A percentile compares a stretch with the other conserved stretches of the same genome.
These are phyloP conservation scores for Metschnikowia orientalis DNA, from an alignment of 805 yeast genomes.

Conservation along the genomic window DNA sequence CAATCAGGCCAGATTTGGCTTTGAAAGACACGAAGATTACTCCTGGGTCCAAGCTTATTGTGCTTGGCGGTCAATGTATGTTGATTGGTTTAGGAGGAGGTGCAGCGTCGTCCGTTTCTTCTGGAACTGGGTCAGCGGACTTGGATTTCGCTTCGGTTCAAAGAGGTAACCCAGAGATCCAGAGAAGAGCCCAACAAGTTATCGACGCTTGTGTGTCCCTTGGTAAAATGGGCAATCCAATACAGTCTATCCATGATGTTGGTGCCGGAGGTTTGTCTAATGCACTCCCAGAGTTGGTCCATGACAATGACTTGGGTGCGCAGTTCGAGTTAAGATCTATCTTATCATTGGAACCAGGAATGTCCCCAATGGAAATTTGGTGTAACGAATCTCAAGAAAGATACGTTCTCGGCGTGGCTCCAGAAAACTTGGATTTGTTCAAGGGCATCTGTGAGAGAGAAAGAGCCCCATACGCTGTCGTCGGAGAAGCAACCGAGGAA, in stretches of 20 bases:
- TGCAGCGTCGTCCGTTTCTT: constrained; percentile 95
- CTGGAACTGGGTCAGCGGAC: constrained; percentile 94
- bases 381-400: constrained; percentile 99
- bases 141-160: constrained; percentile 98
- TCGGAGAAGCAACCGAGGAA: constrained; percentile 89
- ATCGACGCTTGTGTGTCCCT: constrained; percentile 89
- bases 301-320: constrained; percentile 95
- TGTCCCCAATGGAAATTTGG: constrained; percentile 99
- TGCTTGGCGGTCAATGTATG: constrained; percentile 97
- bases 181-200: constrained; percentile 97
- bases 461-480: constrained; percentile 94
- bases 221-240: constrained; percentile 63
- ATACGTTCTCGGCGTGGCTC: constrained; percentile 88
- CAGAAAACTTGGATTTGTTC: constrained; percentile 67
- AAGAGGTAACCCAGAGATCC: constrained; percentile 99
- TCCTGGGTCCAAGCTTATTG: constrained; percentile 88
- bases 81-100: constrained; percentile 99
- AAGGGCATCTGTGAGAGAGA: constrained; percentile 85
- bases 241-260: constrained; percentile 95
- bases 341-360: constrained; percentile 88
- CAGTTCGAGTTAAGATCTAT: constrained; percentile 85
- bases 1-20: constrained; percentile 89
- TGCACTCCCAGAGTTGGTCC: constrained; percentile 95
- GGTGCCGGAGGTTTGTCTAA: constrained; percentile 99
- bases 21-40: constrained; percentile 83